These are phyloP conservation scores for Zygnema circumcarinatum DNA, from an alignment of 139 green algal species.

Conservation along the genomic window DNA sequence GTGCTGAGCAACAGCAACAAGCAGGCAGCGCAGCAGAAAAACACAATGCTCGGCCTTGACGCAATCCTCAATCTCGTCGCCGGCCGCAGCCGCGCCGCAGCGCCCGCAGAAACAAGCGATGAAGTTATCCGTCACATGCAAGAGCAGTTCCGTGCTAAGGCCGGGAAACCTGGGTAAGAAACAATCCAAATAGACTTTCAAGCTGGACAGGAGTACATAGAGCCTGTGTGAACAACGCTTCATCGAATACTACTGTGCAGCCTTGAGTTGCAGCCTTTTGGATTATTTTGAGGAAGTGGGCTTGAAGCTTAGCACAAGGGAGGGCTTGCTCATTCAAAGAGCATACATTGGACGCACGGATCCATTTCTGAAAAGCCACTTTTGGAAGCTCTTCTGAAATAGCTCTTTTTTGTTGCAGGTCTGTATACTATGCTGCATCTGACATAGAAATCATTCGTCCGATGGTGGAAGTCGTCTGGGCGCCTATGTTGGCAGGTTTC, in stretches of 20 bases:
- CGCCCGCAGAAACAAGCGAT: constrained; percentile 45
- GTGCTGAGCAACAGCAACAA: background rate
- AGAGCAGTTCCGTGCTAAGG: constrained; percentile 49
- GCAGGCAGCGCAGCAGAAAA: background rate
- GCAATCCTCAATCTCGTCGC: constrained; percentile 57
- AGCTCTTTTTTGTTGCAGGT: too few relatives aligned
- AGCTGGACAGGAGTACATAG: background rate
- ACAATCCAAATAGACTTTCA: background rate
- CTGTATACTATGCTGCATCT: constrained; percentile 51
- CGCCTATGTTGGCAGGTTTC: constrained; percentile 90
- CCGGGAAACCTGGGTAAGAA: constrained; percentile 48
- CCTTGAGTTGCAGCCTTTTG: too few relatives aligned
- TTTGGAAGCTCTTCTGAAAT: too few relatives aligned
- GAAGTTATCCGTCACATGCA: constrained; percentile 62
- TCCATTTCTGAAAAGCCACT: too few relatives aligned
- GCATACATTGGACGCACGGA: too few relatives aligned
- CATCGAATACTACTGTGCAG: too few relatives aligned
- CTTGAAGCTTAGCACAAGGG: too few relatives aligned
- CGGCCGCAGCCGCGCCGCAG: background rate
- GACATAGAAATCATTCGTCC: constrained; percentile 68
- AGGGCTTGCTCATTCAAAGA: too few relatives aligned
- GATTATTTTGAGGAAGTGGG: too few relatives aligned
- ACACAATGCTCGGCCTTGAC: constrained; percentile 74
- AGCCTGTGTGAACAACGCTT: background rate
- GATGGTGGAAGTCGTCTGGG: constrained; percentile 94